phyloP scores from a whole-genome alignment of 306 rosid genomes.

The Acacia melanoxylon region DNA sequence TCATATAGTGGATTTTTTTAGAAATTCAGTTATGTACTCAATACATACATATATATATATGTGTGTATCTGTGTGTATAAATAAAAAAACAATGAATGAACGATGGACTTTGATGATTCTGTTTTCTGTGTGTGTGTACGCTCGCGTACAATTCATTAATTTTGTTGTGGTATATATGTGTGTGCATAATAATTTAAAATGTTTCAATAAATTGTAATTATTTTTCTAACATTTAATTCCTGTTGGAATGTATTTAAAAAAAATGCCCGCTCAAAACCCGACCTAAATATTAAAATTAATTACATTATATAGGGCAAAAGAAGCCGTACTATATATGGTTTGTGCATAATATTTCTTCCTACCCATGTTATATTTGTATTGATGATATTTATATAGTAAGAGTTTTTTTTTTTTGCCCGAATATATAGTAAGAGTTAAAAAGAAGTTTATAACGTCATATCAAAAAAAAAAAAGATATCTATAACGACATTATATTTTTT shows the following conservation, averaged over 20 bases:
- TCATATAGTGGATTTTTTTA: neutral
- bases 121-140: neutral
- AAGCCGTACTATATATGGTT: neutral
- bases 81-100: too few relatives aligned
- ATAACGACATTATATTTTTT: neutral
- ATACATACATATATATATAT: too few relatives aligned
- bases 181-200: neutral
- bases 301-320: neutral
- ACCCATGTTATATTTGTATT: neutral
- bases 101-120: too few relatives aligned
- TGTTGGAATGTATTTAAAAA: neutral
- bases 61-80: too few relatives aligned
- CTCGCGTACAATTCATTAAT: too few relatives aligned
- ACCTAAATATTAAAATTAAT: too few relatives aligned
- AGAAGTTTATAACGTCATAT: too few relatives aligned
- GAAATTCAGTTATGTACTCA: neutral
- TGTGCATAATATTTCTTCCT: neutral
- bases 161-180: too few relatives aligned
- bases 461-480: neutral
- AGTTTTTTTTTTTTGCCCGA: too few relatives aligned
- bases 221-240: neutral
- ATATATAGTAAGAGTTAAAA: too few relatives aligned
- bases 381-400: neutral
- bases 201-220: neutral
- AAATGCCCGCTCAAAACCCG: neutral